phyloP scores from a whole-genome alignment of 805 yeast species.

The Debaryomyces prosopidis region DNA sequence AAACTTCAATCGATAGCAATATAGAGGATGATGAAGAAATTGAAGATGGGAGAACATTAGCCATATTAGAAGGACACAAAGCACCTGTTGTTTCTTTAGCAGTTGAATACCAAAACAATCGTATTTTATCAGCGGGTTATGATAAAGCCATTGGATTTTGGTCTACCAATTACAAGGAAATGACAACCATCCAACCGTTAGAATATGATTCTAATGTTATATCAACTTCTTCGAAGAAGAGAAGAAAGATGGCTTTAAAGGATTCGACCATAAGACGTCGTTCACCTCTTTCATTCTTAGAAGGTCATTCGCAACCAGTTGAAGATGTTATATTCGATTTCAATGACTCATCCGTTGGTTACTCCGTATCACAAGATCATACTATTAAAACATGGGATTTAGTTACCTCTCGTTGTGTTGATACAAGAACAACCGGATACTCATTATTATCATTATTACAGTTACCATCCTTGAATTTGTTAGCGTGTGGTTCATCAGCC shows the following conservation, averaged over 20 bases:
- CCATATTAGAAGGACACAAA: constrained; percentile 86
- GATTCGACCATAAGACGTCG: constrained; percentile 77
- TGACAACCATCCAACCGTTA: constrained; percentile 57
- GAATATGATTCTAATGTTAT: constrained; percentile 47
- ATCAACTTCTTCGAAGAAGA: constrained; percentile 82
- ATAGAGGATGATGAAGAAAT: constrained; percentile 44
- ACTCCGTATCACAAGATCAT: constrained; percentile 95
- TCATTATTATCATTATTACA: constrained; percentile 76
- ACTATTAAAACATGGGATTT: constrained; percentile 96
- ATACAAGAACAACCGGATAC: constrained; percentile 83
- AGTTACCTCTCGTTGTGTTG: constrained; percentile 80
- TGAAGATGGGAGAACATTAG: constrained; percentile 73
- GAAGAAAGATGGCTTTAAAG: constrained; percentile 77
- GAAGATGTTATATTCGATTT: constrained; percentile 78
- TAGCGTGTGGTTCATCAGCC: constrained; percentile 97
- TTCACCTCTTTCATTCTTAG: constrained; percentile 76
- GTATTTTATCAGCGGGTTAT: constrained; percentile 81
- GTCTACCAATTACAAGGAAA: constrained; percentile 85
- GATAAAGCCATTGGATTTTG: constrained; percentile 82
- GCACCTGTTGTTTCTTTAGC: constrained; percentile 82
- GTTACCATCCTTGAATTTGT: constrained; percentile 63
- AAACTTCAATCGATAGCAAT: constrained; percentile 50
- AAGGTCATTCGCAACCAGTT: constrained; percentile 85
- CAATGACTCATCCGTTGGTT: constrained; percentile 76
- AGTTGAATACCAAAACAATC: constrained; percentile 50